Percentiles rank a stretch among this genome's conserved stretches.
Evolutionary conservation across 495 filamentous ascomycete genomes (phyloP).

Genomic region (Neurospora sp.): DNA sequence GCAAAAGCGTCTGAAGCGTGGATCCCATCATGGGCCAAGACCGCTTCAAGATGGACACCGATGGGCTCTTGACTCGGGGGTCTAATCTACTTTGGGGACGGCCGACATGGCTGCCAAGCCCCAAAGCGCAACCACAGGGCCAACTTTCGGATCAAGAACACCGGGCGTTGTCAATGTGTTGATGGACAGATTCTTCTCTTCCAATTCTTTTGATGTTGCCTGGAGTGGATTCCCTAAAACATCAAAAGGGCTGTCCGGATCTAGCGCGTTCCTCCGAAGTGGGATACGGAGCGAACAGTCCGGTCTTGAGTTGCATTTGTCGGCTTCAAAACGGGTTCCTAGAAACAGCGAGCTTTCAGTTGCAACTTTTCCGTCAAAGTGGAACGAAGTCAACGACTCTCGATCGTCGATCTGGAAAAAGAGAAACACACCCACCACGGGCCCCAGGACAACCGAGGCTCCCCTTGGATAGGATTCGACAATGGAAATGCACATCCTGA

Average conservation of each 20-base stretch:
- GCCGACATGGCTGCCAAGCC: background rate
- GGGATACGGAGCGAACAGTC: background rate
- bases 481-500: constrained; percentile 2
- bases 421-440: background rate
- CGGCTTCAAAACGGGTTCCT: background rate
- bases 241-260: background rate
- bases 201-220: background rate
- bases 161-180: background rate
- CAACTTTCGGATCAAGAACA: background rate
- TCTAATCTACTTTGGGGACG: background rate
- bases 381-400: background rate
- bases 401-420: background rate
- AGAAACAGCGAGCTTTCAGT: background rate
- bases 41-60: background rate
- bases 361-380: background rate
- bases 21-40: background rate
- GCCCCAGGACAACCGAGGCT: background rate
- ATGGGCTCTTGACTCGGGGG: background rate
- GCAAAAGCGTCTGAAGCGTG: background rate
- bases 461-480: background rate
- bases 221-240: background rate
- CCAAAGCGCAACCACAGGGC: background rate
- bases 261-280: background rate
- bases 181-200: background rate
- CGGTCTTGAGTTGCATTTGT: background rate